Evolutionary conservation across 441 rosid species (phyloP).

Genomic region (Erysimum cheiri): DNA sequence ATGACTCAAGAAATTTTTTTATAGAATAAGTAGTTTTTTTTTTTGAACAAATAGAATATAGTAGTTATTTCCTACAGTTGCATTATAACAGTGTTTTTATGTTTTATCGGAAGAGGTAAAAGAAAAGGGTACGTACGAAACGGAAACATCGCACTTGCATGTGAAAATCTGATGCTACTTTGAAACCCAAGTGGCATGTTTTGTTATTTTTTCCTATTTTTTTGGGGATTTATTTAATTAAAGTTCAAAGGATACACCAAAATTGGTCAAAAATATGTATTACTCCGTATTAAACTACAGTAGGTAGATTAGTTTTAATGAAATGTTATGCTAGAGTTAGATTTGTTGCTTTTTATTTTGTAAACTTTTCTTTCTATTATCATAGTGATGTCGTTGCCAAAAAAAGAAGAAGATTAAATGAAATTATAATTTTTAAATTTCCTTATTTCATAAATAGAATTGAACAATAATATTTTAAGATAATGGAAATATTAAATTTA

Average conservation of each 20-base stretch:
- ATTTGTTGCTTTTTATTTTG: neutral
- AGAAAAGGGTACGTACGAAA: slow-evolving; percentile 25
- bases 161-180: slow-evolving; percentile 29
- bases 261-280: neutral
- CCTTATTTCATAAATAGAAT: neutral
- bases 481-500: neutral
- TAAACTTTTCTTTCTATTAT: neutral
- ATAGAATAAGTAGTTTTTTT: neutral
- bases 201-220: slow-evolving; percentile 7
- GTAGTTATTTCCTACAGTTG: slow-evolving; percentile 14
- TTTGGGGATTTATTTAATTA: slow-evolving; percentile 9
- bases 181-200: slow-evolving; percentile 37
- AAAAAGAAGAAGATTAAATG: neutral
- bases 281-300: too few species aligned
- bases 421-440: neutral
- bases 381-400: too few species aligned
- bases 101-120: slow-evolving; percentile 32
- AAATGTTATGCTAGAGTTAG: neutral
- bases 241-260: slow-evolving; percentile 3
- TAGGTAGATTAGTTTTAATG: neutral
- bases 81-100: slow-evolving; percentile 2
- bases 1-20: neutral
- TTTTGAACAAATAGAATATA: too few species aligned
- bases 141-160: slow-evolving; percentile 38
- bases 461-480: neutral